Conservation (phyloP, 2,329 filamentous ascomycete species). For the Ophiostoma triangulosporum region DNA sequence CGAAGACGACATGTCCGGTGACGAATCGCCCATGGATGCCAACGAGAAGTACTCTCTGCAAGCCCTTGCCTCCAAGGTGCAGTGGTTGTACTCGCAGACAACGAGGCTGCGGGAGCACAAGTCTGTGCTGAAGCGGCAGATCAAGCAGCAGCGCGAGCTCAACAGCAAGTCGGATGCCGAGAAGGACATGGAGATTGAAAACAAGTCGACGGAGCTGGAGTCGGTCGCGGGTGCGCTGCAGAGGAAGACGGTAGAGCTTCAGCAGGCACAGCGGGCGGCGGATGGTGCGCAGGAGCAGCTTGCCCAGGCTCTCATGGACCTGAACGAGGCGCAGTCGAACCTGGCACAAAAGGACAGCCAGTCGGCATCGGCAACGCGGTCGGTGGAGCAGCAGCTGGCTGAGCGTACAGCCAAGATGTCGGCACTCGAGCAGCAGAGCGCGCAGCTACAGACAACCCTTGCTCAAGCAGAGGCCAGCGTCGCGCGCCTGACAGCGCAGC, state of each 20-base stretch:
- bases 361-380: slow-evolving; percentile 12
- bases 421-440: slow-evolving; percentile 18
- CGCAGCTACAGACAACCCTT: slow-evolving; percentile 26
- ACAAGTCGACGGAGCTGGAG: slow-evolving; percentile 40
- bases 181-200: slow-evolving; percentile 50
- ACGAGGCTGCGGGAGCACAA: slow-evolving; percentile 76
- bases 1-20: slow-evolving; percentile 49
- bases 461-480: slow-evolving; percentile 25
- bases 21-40: slow-evolving; percentile 39
- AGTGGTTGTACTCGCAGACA: slow-evolving; percentile 65
- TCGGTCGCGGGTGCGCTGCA: slow-evolving; percentile 51
- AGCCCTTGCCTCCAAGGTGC: slow-evolving; percentile 66
- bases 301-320: slow-evolving; percentile 31
- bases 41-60: slow-evolving; percentile 56
- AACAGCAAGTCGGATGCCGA: slow-evolving; percentile 74
- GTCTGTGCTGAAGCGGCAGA: slow-evolving; percentile 74
- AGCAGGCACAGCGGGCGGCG: slow-evolving; percentile 23
- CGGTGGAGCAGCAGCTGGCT: slow-evolving; percentile 12
- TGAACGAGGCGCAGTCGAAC: slow-evolving; percentile 24
- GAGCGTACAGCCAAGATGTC: slow-evolving; percentile 21
- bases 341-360: slow-evolving; percentile 8
- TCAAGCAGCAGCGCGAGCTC: slow-evolving; percentile 87
- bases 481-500: slow-evolving; percentile 24
- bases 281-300: slow-evolving; percentile 35
- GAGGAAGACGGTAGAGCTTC: slow-evolving; percentile 41